Conservation (phyloP, 148 eudicot species). For the Arbutus unedo region DNA sequence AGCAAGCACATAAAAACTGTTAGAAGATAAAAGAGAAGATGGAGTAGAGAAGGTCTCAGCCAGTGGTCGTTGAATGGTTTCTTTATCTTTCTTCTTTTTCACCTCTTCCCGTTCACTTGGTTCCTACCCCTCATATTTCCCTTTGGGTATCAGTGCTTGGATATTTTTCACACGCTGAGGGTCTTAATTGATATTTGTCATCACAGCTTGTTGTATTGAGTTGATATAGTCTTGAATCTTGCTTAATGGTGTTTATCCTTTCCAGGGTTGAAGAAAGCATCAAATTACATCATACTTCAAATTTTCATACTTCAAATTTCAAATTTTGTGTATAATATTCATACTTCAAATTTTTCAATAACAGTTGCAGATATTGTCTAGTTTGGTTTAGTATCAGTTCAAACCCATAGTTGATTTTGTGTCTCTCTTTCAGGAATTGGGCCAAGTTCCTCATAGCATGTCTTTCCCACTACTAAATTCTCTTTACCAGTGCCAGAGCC, state of each 20-base stretch:
- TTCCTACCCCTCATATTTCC: not conserved
- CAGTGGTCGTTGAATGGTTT: too few species aligned
- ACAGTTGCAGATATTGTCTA: not conserved
- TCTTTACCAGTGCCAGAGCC: conserved; percentile 14
- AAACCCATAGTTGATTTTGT: not conserved
- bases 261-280: conserved; percentile 1
- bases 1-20: too few species aligned
- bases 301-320: not conserved
- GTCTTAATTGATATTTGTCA: not conserved
- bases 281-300: not conserved
- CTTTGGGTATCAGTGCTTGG: not conserved
- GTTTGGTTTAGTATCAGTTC: not conserved
- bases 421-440: conserved; percentile 27
- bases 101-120: not conserved
- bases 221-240: not conserved
- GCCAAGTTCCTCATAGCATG: conserved; percentile 18
- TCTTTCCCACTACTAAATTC: conserved; percentile 22
- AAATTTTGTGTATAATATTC: not conserved
- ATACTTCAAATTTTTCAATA: not conserved
- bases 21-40: too few species aligned
- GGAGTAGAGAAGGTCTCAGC: too few species aligned
- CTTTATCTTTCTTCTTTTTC: too few species aligned
- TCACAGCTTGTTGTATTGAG: not conserved
- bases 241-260: not conserved
- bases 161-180: not conserved